Evolutionary conservation across 371 early-diverging fungal genomes (phyloP), one percentile per base, ranked within the genome.

Genomic region (Blakeslea trispora): DNA sequence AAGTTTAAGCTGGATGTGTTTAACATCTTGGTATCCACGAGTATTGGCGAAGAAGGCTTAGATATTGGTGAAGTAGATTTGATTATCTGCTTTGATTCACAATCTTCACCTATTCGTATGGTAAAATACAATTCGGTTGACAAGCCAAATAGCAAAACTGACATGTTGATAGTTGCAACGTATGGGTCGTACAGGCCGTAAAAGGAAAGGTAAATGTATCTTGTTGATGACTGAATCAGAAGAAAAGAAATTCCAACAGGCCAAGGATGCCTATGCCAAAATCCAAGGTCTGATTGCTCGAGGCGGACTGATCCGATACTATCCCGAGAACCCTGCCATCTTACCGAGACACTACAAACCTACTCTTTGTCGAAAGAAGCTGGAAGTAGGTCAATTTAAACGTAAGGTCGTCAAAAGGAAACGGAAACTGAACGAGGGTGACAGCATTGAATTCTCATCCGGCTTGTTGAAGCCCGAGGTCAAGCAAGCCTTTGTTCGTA

Each of bases 51-150:
- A 75, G 98, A 97, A 77, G 98, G 98, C 1, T 72, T 97, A 22
- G 98, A 97, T 69, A 97, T 97, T 74, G 98, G 97, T 53, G 96
- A 97, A 55, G 91, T 97, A 1, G 97, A 97, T 63, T 71, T 97
- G 31, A 96, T 97, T 60, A 66, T 96, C 8, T 94, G 95, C 71
- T 97, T 85, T 61, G 97, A 97, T 61, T 79, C 91, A 3, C 93
- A 93, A 53, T 79, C 79, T 31, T 91, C 91, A 3, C 91, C 93
- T 2, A 86, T 91, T 57, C 85, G 92, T 41, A 88, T 94, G 92
- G 83, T 79, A 52, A 53, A 42, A 7, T 18, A 6, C 23, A n/a
- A n/a, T n/a, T n/a, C n/a, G n/a, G n/a, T n/a, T n/a, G n/a, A n/a
- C n/a, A n/a, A n/a, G n/a, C n/a, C n/a, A n/a, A n/a, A n/a, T n/a